Evolutionary conservation across 768 basidiomycete species (phyloP).

Genomic region (Lyophyllum semitale): DNA sequence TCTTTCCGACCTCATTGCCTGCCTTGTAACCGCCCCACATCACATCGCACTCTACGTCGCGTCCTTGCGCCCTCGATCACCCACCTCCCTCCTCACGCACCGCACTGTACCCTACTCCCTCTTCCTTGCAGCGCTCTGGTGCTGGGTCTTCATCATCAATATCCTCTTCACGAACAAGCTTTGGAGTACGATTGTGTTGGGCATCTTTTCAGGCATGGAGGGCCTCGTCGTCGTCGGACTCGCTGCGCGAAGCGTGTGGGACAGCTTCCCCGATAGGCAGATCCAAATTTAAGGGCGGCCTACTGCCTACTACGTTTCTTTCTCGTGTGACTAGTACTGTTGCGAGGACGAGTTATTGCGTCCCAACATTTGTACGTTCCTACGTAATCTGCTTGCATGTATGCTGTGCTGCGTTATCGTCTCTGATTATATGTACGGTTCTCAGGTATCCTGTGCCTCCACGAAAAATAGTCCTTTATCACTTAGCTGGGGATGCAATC

Average conservation of each 20-base stretch:
- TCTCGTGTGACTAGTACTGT: too few relatives aligned
- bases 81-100: not conserved
- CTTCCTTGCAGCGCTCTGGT: conserved; percentile 3
- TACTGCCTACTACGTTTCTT: too few relatives aligned
- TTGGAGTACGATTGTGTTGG: not conserved
- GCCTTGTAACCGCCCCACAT: conserved; percentile 4
- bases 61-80: conserved; percentile 1
- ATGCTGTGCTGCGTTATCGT: too few relatives aligned
- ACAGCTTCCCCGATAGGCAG: not conserved
- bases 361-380: too few relatives aligned
- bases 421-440: too few relatives aligned
- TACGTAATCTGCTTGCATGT: too few relatives aligned
- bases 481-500: too few relatives aligned
- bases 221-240: not conserved
- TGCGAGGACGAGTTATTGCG: too few relatives aligned
- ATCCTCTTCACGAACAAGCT: not conserved
- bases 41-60: conserved; percentile 3
- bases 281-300: not conserved
- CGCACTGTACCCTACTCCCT: conserved; percentile 1
- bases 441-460: too few relatives aligned
- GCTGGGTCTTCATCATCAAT: not conserved
- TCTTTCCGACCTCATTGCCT: conserved; percentile 1
- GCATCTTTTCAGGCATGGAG: conserved; percentile 2
- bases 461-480: too few relatives aligned
- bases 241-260: not conserved